Evolutionary conservation across 805 yeast genomes (phyloP), one percentile per base, ranked within the genome.

Genomic region (Metschnikowia cerradonensis): DNA sequence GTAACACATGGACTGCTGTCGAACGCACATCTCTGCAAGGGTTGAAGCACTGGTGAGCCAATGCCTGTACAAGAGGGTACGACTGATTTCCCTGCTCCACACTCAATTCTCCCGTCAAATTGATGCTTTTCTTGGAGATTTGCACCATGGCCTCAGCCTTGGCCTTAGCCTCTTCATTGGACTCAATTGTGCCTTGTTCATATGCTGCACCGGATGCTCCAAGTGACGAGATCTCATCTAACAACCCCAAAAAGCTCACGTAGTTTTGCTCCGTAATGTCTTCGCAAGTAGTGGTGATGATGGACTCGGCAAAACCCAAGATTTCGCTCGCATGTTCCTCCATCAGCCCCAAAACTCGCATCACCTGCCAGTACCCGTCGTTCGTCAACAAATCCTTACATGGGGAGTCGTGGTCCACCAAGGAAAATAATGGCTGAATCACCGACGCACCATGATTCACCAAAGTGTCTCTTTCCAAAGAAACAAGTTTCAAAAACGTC

Each of bases 31-130:
- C 90, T 26, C 88, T 73, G 64, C 96, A 88, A 17, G 96, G 96
- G 60, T 90, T 90, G 63, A 86, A 78, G 64, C 96, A 88, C 65
- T 91, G 97, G 60, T 87, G 92, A 0, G 94, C 90, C 48, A 90
- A 73, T 0, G 95, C 95, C 62, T 89, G 92, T 30, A 87, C 74
- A 53, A 88, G 72, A 1, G 96, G 86, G 56, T 78, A 79, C 58
- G 81, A 72, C 19, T 70, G 58, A 45, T 67, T 70, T 46, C 67
- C 62, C 4, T 65, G 67, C n/a, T 67, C 60, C 52, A 32, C 64
- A 26, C 80, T 56, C 48, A 87, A 66, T 3, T 75, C 75, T 7
- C 81, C 64, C 0, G 95, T 87, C 52, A 86, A 72, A 15, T 77
- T 67, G 43, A 88, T 80, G 1, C 91, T 84, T 54, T 75, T 76